Conservation (phyloP, 768 basidiomycete species). For the Harrya chromipes region DNA sequence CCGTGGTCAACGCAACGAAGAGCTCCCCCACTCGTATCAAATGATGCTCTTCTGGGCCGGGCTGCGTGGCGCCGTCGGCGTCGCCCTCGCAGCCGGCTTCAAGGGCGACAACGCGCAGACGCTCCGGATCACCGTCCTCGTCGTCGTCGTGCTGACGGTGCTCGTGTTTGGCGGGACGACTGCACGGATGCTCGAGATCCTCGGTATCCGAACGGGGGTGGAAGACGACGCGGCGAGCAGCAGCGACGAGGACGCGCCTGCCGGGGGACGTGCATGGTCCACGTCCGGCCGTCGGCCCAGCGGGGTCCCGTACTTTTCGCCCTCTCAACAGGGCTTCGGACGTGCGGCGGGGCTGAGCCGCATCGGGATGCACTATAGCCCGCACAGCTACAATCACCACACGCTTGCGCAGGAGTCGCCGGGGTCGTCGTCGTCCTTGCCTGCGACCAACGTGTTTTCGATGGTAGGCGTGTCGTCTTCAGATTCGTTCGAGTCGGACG, state of each 20-base stretch:
- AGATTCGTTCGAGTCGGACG: conserved; percentile 75
- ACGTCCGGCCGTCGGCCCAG: conserved; percentile 33
- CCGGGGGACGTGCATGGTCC: conserved; percentile 33
- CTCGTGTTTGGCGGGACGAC: conserved; percentile 97
- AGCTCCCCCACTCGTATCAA: conserved; percentile 95
- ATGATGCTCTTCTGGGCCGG: conserved; percentile 99
- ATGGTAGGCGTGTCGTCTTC: conserved; percentile 48
- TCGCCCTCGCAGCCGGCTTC: conserved; percentile 95
- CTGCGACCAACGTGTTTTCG: conserved; percentile 47
- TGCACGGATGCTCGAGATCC: conserved; percentile 90
- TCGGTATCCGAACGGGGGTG: conserved; percentile 94
- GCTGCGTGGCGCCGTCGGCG: conserved; percentile 93
- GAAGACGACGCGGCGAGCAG: conserved; percentile 81
- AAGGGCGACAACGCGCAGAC: conserved; percentile 90
- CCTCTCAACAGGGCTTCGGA: conserved; percentile 23
- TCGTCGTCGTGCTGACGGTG: conserved; percentile 94
- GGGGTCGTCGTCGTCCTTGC: conserved; percentile 6
- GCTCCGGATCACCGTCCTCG: conserved; percentile 88
- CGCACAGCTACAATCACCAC: conserved; percentile 63
- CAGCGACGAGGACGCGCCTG: conserved; percentile 50
- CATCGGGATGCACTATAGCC: conserved; percentile 56
- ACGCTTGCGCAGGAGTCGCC: conserved; percentile 24
- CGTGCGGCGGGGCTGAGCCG: conserved; percentile 35
- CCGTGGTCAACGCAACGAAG: conserved; percentile 83
- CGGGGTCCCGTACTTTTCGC: conserved; percentile 36